These are phyloP conservation scores for Penicillium cataractarum DNA, from an alignment of 495 filamentous ascomycete species.

Conservation along the genomic window DNA sequence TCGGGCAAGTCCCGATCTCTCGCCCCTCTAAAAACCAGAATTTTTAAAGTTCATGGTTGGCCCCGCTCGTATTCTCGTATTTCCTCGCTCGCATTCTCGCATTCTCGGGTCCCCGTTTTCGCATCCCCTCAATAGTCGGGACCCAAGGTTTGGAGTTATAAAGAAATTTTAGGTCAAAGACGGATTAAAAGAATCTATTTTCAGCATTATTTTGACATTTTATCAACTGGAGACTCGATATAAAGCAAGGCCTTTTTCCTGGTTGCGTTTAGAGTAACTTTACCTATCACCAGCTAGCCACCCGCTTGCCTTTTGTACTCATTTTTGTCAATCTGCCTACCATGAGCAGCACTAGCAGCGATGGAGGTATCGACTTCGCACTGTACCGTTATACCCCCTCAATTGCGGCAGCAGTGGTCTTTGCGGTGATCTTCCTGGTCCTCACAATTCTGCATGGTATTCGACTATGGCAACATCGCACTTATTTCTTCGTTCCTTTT, in stretches of 20 bases:
- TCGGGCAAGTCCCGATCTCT: neutral
- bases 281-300: neutral
- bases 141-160: neutral
- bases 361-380: constrained; percentile 19
- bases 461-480: constrained; percentile 19
- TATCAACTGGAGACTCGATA: too few relatives aligned
- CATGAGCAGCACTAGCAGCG: constrained; percentile 12
- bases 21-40: neutral
- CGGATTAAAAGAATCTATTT: neutral
- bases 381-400: constrained; percentile 46
- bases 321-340: neutral
- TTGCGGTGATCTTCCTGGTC: constrained; percentile 51
- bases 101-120: constrained; percentile 9
- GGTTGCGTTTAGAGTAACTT: neutral
- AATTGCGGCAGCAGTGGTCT: constrained; percentile 52
- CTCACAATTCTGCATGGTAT: constrained; percentile 47
- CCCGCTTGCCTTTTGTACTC: neutral
- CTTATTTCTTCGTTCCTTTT: constrained; percentile 29
- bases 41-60: neutral
- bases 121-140: neutral
- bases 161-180: neutral
- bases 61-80: constrained; percentile 14
- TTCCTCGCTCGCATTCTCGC: constrained; percentile 13
- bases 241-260: neutral
- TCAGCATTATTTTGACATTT: neutral